These are phyloP conservation scores for Crithidia fasciculata DNA, from an alignment of 208 protist genomes.

Conservation along the genomic window DNA sequence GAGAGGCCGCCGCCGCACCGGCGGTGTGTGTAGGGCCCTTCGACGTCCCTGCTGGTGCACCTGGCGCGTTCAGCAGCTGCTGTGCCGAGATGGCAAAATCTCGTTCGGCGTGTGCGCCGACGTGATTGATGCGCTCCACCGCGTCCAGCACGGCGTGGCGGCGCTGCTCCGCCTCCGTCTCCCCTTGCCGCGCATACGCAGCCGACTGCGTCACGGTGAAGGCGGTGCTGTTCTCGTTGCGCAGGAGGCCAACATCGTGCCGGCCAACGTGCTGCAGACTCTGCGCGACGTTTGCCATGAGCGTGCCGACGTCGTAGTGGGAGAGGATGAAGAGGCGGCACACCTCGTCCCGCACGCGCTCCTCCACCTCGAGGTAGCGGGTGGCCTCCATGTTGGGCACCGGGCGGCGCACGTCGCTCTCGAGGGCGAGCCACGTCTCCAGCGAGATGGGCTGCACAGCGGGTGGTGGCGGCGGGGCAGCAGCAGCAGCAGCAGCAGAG, in stretches of 20 bases:
- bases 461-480: slow-evolving; percentile 21
- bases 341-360: slow-evolving; percentile 71
- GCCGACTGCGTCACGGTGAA: slow-evolving; percentile 82
- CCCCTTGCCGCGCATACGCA: slow-evolving; percentile 51
- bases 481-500: slow-evolving; percentile 16
- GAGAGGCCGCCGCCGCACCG: neutral
- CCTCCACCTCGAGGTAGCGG: slow-evolving; percentile 77
- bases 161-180: slow-evolving; percentile 47
- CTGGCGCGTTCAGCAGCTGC: slow-evolving; percentile 1
- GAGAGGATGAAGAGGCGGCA: slow-evolving; percentile 78
- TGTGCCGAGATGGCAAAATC: slow-evolving; percentile 37
- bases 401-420: slow-evolving; percentile 42
- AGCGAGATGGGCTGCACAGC: slow-evolving; percentile 44
- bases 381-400: slow-evolving; percentile 56
- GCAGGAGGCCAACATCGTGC: slow-evolving; percentile 81
- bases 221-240: slow-evolving; percentile 76
- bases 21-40: neutral
- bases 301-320: slow-evolving; percentile 71
- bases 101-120: slow-evolving; percentile 36
- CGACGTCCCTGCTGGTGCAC: neutral
- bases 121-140: slow-evolving; percentile 60
- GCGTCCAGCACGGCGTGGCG: slow-evolving; percentile 56
- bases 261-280: slow-evolving; percentile 82
- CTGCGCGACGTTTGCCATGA: slow-evolving; percentile 67
- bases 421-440: slow-evolving; percentile 46